Conservation (phyloP, 371 early-diverging fungal species). For the Globomyces sp. region DNA sequence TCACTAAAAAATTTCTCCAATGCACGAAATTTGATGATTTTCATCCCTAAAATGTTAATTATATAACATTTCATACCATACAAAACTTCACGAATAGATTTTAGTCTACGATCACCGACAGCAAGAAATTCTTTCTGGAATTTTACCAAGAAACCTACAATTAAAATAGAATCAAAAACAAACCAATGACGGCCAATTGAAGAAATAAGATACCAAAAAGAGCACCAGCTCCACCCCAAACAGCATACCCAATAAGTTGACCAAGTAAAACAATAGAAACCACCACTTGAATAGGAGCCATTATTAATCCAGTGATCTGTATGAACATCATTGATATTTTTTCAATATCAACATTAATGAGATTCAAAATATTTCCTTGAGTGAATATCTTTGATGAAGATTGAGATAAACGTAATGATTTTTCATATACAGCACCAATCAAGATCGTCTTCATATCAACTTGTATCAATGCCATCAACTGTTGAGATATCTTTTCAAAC, state of each 20-base stretch:
- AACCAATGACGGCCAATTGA: slow-evolving; percentile 14
- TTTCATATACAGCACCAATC: slow-evolving; percentile 28
- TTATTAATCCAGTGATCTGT: slow-evolving; percentile 2
- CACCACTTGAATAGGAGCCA: slow-evolving; percentile 27
- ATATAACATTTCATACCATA: slow-evolving; percentile 18
- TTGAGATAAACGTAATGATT: slow-evolving; percentile 18
- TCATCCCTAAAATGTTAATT: neutral
- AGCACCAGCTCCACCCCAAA: slow-evolving; percentile 30
- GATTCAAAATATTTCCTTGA: slow-evolving; percentile 32
- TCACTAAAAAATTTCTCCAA: slow-evolving; percentile 12
- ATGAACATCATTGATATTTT: slow-evolving; percentile 13
- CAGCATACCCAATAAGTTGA: slow-evolving; percentile 24
- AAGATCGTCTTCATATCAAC: slow-evolving; percentile 27
- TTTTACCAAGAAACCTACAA: neutral
- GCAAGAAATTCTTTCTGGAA: slow-evolving; percentile 11
- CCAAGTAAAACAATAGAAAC: slow-evolving; percentile 22
- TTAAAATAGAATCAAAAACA: neutral
- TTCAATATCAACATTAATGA: slow-evolving; percentile 38
- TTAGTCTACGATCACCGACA: slow-evolving; percentile 28
- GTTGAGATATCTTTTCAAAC: slow-evolving; percentile 17
- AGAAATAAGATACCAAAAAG: slow-evolving; percentile 17
- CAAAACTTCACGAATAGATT: slow-evolving; percentile 31
- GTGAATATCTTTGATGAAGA: slow-evolving; percentile 16
- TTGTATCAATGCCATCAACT: slow-evolving; percentile 18
- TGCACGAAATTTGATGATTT: slow-evolving; percentile 18